These are phyloP conservation scores for Paramecium biaurelia DNA, from an alignment of 73 alveolate genomes.

Conservation along the genomic window DNA sequence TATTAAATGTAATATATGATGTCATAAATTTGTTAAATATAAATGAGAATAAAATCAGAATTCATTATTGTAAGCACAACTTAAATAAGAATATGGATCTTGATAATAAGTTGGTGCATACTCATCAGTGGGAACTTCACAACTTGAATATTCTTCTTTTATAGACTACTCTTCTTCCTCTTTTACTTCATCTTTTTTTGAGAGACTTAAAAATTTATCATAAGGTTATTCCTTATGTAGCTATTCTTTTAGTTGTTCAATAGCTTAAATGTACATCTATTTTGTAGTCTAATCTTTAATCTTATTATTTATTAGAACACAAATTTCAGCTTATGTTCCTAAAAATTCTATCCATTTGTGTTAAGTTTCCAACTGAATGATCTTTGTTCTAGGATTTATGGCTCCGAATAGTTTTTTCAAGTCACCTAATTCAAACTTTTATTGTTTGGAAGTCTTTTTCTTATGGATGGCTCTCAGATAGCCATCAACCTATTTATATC, in stretches of 20 bases:
- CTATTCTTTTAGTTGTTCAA: not conserved
- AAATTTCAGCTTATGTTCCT: constrained; percentile 38
- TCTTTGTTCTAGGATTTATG: constrained; percentile 41
- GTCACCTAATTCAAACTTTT: constrained; percentile 47
- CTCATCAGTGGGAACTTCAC: not conserved
- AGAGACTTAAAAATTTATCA: not conserved
- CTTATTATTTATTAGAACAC: constrained; percentile 28
- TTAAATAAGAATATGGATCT: not conserved
- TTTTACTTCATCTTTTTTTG: not conserved
- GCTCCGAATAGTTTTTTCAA: constrained; percentile 27
- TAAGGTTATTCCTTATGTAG: constrained; percentile 21
- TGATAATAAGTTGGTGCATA: not conserved
- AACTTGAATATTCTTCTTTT: not conserved
- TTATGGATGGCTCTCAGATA: constrained; percentile 26
- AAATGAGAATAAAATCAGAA: not conserved
- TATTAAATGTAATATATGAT: not conserved
- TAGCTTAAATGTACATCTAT: constrained; percentile 15
- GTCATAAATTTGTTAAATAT: constrained; percentile 16
- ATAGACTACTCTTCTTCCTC: not conserved
- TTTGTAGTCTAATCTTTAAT: constrained; percentile 21
- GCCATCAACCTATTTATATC: constrained; percentile 45
- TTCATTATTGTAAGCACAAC: not conserved
- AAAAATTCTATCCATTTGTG: constrained; percentile 34
- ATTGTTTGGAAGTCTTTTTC: constrained; percentile 27
- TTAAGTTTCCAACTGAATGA: not conserved